Conservation (phyloP, 208 protist genomes). For the Leptomonas seymouri region DNA sequence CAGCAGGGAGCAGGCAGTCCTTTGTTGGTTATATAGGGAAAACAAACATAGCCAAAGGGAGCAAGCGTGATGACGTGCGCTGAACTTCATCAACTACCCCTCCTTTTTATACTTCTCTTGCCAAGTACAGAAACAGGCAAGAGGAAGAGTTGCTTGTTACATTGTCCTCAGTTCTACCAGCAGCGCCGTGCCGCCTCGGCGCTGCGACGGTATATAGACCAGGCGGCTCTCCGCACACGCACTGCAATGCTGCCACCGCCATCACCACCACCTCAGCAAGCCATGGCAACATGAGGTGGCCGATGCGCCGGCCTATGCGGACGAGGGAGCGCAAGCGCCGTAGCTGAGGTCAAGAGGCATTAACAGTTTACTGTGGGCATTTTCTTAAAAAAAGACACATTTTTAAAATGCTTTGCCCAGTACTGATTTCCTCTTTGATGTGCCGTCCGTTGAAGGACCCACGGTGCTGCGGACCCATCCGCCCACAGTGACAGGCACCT, state of each 20-base stretch:
- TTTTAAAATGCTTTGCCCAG: too few relatives aligned
- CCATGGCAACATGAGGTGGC: not conserved
- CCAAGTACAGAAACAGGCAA: constrained; percentile 2
- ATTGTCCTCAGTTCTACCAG: constrained; percentile 34
- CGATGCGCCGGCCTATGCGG: not conserved
- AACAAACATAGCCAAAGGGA: too few relatives aligned
- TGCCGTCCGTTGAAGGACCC: too few relatives aligned
- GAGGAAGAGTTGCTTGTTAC: constrained; percentile 12
- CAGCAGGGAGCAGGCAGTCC: too few relatives aligned
- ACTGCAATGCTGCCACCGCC: too few relatives aligned
- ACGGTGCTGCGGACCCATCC: too few relatives aligned
- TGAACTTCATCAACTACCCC: too few relatives aligned
- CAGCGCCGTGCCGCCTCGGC: constrained; percentile 36
- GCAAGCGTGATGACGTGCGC: too few relatives aligned
- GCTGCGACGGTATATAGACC: constrained; percentile 17
- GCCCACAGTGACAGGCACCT: not conserved
- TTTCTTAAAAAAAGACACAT: too few relatives aligned
- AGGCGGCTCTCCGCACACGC: constrained; percentile 40
- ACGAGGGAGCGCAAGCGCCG: not conserved
- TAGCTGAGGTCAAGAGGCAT: not conserved
- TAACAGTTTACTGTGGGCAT: too few relatives aligned
- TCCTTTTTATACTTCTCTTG: not conserved
- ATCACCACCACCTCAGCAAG: constrained; percentile 22
- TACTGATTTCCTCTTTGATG: too few relatives aligned
- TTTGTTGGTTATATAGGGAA: too few relatives aligned